Conservation (phyloP, 805 yeast genomes). For the Candida hungchunana region DNA sequence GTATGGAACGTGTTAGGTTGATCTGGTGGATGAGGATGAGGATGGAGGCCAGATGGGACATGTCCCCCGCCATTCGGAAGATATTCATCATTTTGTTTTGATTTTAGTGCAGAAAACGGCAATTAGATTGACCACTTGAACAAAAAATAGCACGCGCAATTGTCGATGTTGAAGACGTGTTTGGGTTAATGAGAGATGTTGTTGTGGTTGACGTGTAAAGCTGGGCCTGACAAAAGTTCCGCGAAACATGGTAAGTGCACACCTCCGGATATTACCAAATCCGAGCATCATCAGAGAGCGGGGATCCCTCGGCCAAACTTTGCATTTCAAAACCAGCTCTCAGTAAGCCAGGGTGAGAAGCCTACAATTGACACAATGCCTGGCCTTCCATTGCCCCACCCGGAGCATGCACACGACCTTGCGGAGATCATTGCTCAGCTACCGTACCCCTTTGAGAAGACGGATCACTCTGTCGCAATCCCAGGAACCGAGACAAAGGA, state of each 20-base stretch:
- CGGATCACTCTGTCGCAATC: slow-evolving; percentile 21
- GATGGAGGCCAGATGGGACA: slow-evolving; percentile 79
- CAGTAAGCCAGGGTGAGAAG: too few species aligned
- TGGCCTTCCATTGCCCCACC: slow-evolving; percentile 7
- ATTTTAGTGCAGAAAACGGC: not conserved
- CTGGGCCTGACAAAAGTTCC: too few species aligned
- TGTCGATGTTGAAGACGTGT: slow-evolving; percentile 7
- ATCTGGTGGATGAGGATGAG: slow-evolving; percentile 72
- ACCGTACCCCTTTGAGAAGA: slow-evolving; percentile 16
- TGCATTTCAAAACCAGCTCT: too few species aligned
- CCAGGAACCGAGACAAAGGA: slow-evolving; percentile 33
- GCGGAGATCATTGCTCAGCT: slow-evolving; percentile 19
- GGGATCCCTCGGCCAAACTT: too few species aligned
- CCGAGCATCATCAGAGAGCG: too few species aligned
- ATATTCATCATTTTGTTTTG: slow-evolving; percentile 32
- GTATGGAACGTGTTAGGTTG: slow-evolving; percentile 55
- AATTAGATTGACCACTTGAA: not conserved
- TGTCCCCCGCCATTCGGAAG: slow-evolving; percentile 58
- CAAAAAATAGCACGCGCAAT: too few species aligned
- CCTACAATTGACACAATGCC: too few species aligned
- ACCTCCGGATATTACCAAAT: too few species aligned
- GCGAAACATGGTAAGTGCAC: too few species aligned
- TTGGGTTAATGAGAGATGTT: not conserved
- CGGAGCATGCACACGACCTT: slow-evolving; percentile 4
- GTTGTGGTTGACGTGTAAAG: slow-evolving; percentile 1